Percentiles rank a stretch among this genome's conserved stretches.
phyloP scores from a whole-genome alignment of 1,284 basidiomycete species.

The Cystobasidium slooffiae region DNA sequence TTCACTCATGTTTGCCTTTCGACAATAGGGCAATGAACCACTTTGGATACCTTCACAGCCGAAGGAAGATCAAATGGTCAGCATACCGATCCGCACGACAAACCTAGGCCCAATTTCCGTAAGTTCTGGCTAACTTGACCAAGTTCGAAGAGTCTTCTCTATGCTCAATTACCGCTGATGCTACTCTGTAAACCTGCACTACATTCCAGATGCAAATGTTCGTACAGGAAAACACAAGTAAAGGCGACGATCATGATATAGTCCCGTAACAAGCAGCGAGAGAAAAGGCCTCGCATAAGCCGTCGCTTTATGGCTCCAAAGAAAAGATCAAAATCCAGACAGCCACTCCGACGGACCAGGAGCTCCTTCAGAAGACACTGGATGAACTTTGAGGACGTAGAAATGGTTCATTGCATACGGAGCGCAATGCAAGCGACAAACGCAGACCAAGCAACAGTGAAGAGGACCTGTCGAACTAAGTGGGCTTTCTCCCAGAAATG shows the following conservation, averaged over 20 bases:
- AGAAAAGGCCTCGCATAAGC: too few species aligned
- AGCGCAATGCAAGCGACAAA: slow-evolving; percentile 7
- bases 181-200: too few species aligned
- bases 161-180: too few species aligned
- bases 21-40: slow-evolving; percentile 15
- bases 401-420: neutral
- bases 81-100: slow-evolving; percentile 32
- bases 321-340: too few species aligned
- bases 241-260: slow-evolving; percentile 14
- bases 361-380: too few species aligned
- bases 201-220: slow-evolving; percentile 38
- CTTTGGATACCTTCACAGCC: slow-evolving; percentile 38
- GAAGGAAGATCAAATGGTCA: slow-evolving; percentile 39
- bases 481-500: slow-evolving; percentile 13
- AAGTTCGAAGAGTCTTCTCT: too few species aligned
- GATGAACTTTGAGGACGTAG: too few species aligned
- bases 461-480: slow-evolving; percentile 1
- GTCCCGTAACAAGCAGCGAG: neutral
- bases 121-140: neutral
- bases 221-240: slow-evolving; percentile 33
- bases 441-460: slow-evolving; percentile 11
- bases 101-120: slow-evolving; percentile 34
- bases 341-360: too few species aligned
- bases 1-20: neutral
- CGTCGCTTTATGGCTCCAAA: too few species aligned